Evolutionary conservation across 192 early-diverging fungal species (phyloP), one percentile per base, ranked within the genome.

Genomic region (Cetraspora pellucida): DNA sequence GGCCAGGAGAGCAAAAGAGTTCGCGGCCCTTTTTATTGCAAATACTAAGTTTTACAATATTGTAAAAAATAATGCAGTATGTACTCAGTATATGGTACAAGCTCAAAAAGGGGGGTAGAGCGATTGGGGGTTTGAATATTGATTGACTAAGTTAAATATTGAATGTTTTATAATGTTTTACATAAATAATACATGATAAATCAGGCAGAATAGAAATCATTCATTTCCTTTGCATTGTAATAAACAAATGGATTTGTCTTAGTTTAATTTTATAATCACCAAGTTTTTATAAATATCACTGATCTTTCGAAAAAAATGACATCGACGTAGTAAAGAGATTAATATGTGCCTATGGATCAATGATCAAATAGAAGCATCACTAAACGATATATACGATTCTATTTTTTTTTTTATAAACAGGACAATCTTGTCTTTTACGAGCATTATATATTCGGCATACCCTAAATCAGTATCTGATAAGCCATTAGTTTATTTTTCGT

Each of bases 21-120:
- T 65, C 63, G 63, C 63, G 63, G 63, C 63, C 37, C 63, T 65
- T 65, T 65, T 65, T 65, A 65, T 65, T 65, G 63, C 30, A 43
- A 43, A 43, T 19, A 65, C n/a, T 28, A 37, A n/a, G 16, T 65
- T 37, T 65, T 27, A 65, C 63, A 27, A 65, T n/a, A 37, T 65
- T 31, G 30, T 43, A 27, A 65, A 44, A 13, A 37, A 65, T 30
- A 43, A 14, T 60, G 58, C 58, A 60, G 50, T 52, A 52, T 52
- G 50, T 52, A 43, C 19, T 37, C 31, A 37, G 31, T 31, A 19
- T 64, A 65, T 65, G 27, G 16, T 43, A n/a, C 28, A 65, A 44
- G 19, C 13, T 65, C 63, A 65, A 65, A 65, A 65, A 65, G 43
- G 37, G 37, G 43, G 63, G 19, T n/a, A n/a, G 31, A 28, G 23